Evolutionary conservation across 441 rosid genomes (phyloP), one percentile per base, ranked within the genome.

Genomic region (Corymbia citriodora): DNA sequence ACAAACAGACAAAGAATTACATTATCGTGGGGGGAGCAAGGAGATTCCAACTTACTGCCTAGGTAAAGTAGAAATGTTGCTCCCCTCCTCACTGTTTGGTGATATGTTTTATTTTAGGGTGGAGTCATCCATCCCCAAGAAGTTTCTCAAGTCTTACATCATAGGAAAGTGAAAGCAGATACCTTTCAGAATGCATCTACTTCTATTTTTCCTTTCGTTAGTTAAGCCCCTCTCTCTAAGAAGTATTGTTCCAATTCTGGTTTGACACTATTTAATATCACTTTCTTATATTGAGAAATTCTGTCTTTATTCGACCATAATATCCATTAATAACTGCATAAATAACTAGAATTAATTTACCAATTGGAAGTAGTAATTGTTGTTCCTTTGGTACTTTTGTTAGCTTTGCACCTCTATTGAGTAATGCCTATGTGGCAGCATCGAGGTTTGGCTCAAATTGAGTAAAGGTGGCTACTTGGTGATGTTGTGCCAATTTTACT

Each of bases 261-360:
- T 55, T 55, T 55, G 25, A 55, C 59, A 19, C 59, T 1, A 19
- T 55, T 18, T 55, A 8, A 10, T 19, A 55, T 55, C 25, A 4
- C 10, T 55, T 55, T 10, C 50, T 49, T 10, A 49, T 49, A 49
- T 49, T 49, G 50, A 49, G 2, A 53, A 53, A 13, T 53, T 15
- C 55, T 2, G 7, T 53, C 18, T 53, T 5, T 1, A 15, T 53
- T 53, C 18, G 6, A 53, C 14, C 55, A 15, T 6, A 53, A 0
- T 13, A 53, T 53, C 55, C 59, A 55, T 55, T 55, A 55, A 19
- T 3, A 89, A 2, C 15, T 7, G 17, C 31, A 74, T 54, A 74
- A 33, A 89, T 89, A 65, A 89, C 55, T 36, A 79, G 11, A 79
- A 52, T 89, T 40, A 54, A 53, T 57, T 79, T 89, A 21, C 45